A percentile compares a stretch with the other conserved stretches of the same genome.
Evolutionary conservation across 768 basidiomycete genomes (phyloP).

Genomic region (Gymnopilus junonius): DNA sequence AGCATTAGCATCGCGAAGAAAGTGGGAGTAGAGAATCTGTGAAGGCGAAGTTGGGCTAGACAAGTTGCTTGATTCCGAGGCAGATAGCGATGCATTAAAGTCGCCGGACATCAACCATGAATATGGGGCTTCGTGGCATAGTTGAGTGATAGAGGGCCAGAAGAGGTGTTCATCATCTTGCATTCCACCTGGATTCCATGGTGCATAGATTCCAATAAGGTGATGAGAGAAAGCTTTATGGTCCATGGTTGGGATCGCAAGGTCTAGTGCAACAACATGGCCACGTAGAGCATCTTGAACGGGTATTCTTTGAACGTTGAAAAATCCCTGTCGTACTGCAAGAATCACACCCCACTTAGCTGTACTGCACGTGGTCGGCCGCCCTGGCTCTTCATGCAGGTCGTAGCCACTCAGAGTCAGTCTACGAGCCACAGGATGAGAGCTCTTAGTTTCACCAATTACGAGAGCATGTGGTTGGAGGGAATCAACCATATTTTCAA

Average conservation of each 20-base stretch:
- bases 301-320: neutral
- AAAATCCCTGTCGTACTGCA: neutral
- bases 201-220: conserved; percentile 30
- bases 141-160: too few relatives aligned
- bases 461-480: conserved; percentile 17
- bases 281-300: neutral
- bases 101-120: too few relatives aligned
- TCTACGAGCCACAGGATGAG: conserved; percentile 3
- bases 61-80: too few relatives aligned
- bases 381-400: neutral
- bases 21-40: too few relatives aligned
- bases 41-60: too few relatives aligned
- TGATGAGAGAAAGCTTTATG: neutral
- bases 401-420: neutral
- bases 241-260: neutral
- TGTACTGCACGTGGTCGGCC: neutral
- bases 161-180: conserved; percentile 5
- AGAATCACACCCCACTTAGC: neutral
- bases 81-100: too few relatives aligned
- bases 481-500: conserved; percentile 2
- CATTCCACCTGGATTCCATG: conserved; percentile 29
- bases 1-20: too few relatives aligned
- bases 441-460: conserved; percentile 20
- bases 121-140: too few relatives aligned
- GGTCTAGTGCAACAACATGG: neutral